These are phyloP conservation scores for Rhynchosporium secalis DNA, from an alignment of 2,329 filamentous ascomycete genomes.

Conservation along the genomic window DNA sequence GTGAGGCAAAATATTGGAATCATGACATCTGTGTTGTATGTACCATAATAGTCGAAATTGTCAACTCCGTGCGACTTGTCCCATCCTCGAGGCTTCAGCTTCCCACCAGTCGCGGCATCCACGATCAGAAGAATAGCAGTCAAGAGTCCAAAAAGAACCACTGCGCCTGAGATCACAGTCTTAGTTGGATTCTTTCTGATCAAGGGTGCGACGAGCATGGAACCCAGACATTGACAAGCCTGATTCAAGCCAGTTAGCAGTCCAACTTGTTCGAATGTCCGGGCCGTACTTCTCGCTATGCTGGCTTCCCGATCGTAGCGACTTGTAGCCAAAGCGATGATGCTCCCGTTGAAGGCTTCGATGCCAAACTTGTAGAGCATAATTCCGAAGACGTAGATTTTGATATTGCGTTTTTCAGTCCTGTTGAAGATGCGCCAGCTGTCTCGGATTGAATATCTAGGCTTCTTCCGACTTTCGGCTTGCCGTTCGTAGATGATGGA, in stretches of 20 bases:
- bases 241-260: conserved; percentile 6
- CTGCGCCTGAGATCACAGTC: conserved; percentile 8
- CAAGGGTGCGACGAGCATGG: conserved; percentile 6
- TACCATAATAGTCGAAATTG: conserved; percentile 2
- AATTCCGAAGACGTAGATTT: conserved; percentile 2
- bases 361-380: conserved; percentile 15
- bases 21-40: conserved; percentile 6
- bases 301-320: conserved; percentile 12
- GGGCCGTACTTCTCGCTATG: neutral
- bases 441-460: neutral
- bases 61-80: neutral
- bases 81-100: conserved; percentile 8
- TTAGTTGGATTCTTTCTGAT: conserved; percentile 4
- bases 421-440: conserved; percentile 3
- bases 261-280: conserved; percentile 3
- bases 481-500: neutral
- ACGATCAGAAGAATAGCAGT: conserved; percentile 9
- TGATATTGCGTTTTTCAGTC: neutral
- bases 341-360: conserved; percentile 12
- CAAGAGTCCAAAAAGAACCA: conserved; percentile 6
- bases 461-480: neutral
- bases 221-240: conserved; percentile 7
- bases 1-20: conserved; percentile 9
- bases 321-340: conserved; percentile 9
- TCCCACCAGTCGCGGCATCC: conserved; percentile 8